Conservation (phyloP, 192 early-diverging fungal genomes). For the Coemansia sp. region DNA sequence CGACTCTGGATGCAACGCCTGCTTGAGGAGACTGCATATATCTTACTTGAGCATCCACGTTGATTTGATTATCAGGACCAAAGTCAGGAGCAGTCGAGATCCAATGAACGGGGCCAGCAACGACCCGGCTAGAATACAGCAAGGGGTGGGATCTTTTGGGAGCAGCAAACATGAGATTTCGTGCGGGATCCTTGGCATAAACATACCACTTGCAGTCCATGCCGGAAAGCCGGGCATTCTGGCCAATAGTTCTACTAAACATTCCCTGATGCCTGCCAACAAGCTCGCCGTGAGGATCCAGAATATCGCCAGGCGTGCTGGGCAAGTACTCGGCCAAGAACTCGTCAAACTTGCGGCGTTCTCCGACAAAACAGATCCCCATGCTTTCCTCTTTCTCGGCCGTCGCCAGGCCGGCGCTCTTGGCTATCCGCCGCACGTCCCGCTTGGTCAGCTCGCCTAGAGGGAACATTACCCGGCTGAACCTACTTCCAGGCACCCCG, state of each 20-base stretch:
- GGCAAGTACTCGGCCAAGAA: slow-evolving; percentile 69
- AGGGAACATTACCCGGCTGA: slow-evolving; percentile 69
- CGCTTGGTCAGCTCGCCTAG: slow-evolving; percentile 70
- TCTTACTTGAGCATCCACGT: slow-evolving; percentile 56
- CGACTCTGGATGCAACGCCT: slow-evolving; percentile 33
- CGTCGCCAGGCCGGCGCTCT: slow-evolving; percentile 53
- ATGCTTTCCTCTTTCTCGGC: slow-evolving; percentile 82
- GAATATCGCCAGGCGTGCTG: slow-evolving; percentile 38
- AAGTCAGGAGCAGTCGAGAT: slow-evolving; percentile 37
- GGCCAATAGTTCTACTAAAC: slow-evolving; percentile 78
- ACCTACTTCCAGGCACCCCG: slow-evolving; percentile 37
- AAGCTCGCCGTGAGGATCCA: slow-evolving; percentile 33
- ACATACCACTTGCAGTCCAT: slow-evolving; percentile 73
- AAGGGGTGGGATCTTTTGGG: slow-evolving; percentile 51
- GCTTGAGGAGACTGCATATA: slow-evolving; percentile 58
- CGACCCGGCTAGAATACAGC: slow-evolving; percentile 15
- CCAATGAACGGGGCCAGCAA: slow-evolving; percentile 52
- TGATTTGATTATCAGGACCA: slow-evolving; percentile 11
- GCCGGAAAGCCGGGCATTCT: slow-evolving; percentile 63
- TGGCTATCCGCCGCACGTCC: slow-evolving; percentile 71
- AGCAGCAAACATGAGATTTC: slow-evolving; percentile 69
- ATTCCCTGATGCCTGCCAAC: slow-evolving; percentile 61
- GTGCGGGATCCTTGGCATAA: slow-evolving; percentile 59
- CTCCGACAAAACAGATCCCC: slow-evolving; percentile 96
- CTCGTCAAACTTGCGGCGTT: slow-evolving; percentile 68